Conservation (phyloP, 257 asterid species). For the Solanum pinnatisectum region DNA sequence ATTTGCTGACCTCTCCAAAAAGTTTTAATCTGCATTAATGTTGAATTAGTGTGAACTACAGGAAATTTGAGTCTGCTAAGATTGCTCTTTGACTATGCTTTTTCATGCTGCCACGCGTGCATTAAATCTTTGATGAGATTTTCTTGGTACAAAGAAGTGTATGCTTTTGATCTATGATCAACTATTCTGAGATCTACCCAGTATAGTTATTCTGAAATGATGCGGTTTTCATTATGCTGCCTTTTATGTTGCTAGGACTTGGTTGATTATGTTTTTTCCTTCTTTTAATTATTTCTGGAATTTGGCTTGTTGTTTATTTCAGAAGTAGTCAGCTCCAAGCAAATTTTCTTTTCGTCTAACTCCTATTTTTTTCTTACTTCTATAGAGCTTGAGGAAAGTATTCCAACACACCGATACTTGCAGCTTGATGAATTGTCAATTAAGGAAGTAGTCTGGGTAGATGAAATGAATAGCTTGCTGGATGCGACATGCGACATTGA, state of each 20-base stretch:
- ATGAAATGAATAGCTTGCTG: slow-evolving; percentile 41
- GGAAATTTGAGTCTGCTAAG: background rate
- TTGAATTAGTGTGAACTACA: background rate
- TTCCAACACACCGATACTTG: slow-evolving; percentile 37
- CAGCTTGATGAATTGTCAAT: slow-evolving; percentile 59
- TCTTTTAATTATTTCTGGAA: background rate
- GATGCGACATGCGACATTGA: slow-evolving; percentile 56
- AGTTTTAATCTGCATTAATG: background rate
- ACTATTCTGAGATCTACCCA: background rate
- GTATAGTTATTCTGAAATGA: background rate
- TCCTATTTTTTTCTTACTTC: background rate
- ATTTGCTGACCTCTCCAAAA: background rate
- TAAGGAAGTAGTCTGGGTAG: slow-evolving; percentile 84
- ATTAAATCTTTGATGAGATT: background rate
- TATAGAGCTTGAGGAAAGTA: slow-evolving; percentile 47
- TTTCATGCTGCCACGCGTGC: background rate
- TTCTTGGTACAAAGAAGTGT: background rate
- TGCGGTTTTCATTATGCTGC: background rate
- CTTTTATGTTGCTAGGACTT: background rate
- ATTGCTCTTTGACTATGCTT: background rate
- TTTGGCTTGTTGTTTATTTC: background rate
- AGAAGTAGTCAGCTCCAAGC: background rate
- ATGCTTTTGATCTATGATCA: background rate
- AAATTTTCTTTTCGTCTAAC: background rate
- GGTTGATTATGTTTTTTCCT: background rate